phyloP scores from a whole-genome alignment of 148 eudicot genomes.

The Persicaria tinctoria region DNA sequence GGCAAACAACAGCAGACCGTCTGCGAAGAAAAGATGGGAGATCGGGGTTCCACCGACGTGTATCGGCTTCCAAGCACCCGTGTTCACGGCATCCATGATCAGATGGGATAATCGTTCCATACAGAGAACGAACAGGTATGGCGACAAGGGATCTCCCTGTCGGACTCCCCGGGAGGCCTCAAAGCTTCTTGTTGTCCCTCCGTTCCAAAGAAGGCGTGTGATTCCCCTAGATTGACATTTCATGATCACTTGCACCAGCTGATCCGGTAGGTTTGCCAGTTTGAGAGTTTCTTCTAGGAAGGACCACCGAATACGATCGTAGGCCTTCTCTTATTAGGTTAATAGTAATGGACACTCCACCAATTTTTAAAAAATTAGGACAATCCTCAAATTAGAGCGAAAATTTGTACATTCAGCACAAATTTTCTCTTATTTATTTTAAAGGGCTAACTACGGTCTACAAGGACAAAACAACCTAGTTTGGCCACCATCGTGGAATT shows the following conservation, averaged over 20 bases:
- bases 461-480: no score
- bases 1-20: no score
- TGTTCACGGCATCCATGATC: neutral
- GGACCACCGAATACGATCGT: neutral
- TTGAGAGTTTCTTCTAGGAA: neutral
- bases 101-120: neutral
- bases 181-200: neutral
- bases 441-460: no score
- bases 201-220: neutral
- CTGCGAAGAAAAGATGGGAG: no score
- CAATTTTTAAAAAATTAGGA: no score
- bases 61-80: neutral
- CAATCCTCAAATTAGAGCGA: no score
- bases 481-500: no score
- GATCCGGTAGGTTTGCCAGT: neutral
- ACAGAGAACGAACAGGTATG: neutral
- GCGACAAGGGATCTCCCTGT: neutral
- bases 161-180: neutral
- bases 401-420: no score
- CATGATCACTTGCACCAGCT: neutral
- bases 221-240: neutral
- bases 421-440: no score
- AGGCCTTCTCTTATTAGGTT: neutral
- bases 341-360: no score
- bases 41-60: neutral